Evolutionary conservation across 768 basidiomycete genomes (phyloP).

Genomic region (Lentinula boryana): DNA sequence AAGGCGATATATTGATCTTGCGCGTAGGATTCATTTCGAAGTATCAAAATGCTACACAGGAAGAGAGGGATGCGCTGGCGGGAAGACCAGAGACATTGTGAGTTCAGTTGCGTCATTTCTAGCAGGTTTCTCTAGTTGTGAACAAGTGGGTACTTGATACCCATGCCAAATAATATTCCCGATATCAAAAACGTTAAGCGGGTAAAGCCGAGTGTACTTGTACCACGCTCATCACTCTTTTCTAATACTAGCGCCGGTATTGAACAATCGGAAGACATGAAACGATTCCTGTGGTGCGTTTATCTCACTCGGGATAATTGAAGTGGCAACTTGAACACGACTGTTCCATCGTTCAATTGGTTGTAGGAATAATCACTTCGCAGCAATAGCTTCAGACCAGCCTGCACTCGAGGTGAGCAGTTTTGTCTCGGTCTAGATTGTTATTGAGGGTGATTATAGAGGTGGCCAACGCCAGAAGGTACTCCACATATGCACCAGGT

Average conservation of each 20-base stretch:
- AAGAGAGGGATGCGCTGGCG: slow-evolving; percentile 36
- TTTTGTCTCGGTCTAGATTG: not conserved
- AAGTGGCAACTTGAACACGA: not conserved
- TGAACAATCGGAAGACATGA: slow-evolving; percentile 66
- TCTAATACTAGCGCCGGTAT: slow-evolving; percentile 47
- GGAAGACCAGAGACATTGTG: slow-evolving; percentile 48
- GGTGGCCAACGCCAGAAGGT: slow-evolving; percentile 48
- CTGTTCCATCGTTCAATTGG: not conserved
- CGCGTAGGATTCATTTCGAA: slow-evolving; percentile 60
- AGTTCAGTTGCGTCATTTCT: slow-evolving; percentile 10
- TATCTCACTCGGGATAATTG: not conserved
- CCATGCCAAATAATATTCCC: not conserved
- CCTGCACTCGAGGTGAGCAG: slow-evolving; percentile 52
- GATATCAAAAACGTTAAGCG: not conserved
- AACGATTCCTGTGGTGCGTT: slow-evolving; percentile 61
- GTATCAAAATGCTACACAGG: slow-evolving; percentile 36
- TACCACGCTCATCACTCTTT: not conserved
- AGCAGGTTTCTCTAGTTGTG: too few species aligned
- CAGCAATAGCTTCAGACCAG: slow-evolving; percentile 63
- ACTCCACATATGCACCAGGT: slow-evolving; percentile 51
- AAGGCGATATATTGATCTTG: slow-evolving; percentile 55
- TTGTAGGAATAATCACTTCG: slow-evolving; percentile 66
- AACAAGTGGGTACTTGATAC: not conserved
- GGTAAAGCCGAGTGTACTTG: not conserved
- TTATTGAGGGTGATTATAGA: slow-evolving; percentile 22